Evolutionary conservation across 352 stramenopile genomes (phyloP), one percentile per base, ranked within the genome.

Genomic region (Globisporangium abappressorium): DNA sequence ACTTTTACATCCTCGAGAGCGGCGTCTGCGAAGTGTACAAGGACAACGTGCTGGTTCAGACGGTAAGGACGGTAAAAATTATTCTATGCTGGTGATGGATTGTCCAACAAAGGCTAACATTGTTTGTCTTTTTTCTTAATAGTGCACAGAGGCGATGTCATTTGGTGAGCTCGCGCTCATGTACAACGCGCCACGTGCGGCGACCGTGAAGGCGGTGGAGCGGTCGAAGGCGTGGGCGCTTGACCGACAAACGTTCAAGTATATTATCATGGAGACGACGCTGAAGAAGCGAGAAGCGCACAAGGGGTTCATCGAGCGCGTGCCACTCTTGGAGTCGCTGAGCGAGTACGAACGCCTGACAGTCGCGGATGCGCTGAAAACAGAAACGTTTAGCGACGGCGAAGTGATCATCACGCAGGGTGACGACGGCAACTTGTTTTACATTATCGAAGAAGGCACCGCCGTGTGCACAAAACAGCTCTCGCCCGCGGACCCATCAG

Each of bases 81-180:
- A 2, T 8, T 28, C 5, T 4, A 22, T 57, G 24, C 11, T 36
- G 53, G 1, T 26, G 12, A n/a, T 24, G 26, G 53, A 30, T 58
- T 2, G 9, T 20, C 20, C 11, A 58, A 15, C 53, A 24, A 9
- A 58, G 20, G 26, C 28, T 51, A 24, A 51, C 43, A 12, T 24
- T 24, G 43, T 36, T 57, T 43, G 8, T 22, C 4, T 26, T 46
- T 26, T 43, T 12, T 15, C 5, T 20, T 30, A 20, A 33, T 38
- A 93, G 74, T 91, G 98, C 67, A 89, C 79, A n/a, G 80, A 90
- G 34, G 87, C 86, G 2, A 90, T 93, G 73, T 96, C 92, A 9
- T 99, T 99, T 83, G 97, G 97, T 38, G 97, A 99, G 70, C 77
- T 99, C 34, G 96, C 96, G 12, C 84, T 99, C 28, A 97, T 99